Evolutionary conservation across 768 basidiomycete genomes (phyloP), one percentile per base, ranked within the genome.

Genomic region (Clitopilus hobsonii): DNA sequence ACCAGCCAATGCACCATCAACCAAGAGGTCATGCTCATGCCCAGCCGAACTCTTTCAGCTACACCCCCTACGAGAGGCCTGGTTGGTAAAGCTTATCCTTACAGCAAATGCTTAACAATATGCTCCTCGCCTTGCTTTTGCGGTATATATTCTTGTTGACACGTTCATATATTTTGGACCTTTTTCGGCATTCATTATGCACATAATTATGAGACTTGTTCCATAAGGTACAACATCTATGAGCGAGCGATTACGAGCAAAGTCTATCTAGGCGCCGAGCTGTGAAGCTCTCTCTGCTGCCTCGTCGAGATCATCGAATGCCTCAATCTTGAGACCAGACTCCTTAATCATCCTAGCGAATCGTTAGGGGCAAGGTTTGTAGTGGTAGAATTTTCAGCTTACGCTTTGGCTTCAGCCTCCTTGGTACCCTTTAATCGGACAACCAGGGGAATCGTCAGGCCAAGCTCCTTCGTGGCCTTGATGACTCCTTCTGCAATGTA

Each of bases 401-500:
- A 97, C 94, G 87, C 76, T 75, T 98, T 98, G 2, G 97, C 96
- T 71, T 98, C 96, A 29, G 74, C 75, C 71, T 98, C 96, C 73
- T 94, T 99, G 18, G 95, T 99, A 51, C 97, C 97, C 74, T 99
- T 97, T 60, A 99, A 77, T 59, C 97, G 82, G 36, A 99, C 97
- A 58, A 99, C 83, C 49, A 99, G 70, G 48, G 97, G 97, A 56
- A 98, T 88, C 6, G 71, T 81, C 55, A 99, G 72, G 38, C 83
- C 73, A 38, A 99, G 80, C 68, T 98, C 97, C 71, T 91, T 91
- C 25, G 95, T 93, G 20, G 97, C 97, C 63, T 92, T 94, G 75
- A 99, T 99, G 67, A 98, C 96, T 72, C 97, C 97, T 70, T 96
- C 94, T 2, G 94, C 94, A 63, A 95, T 94, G 68, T 95, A 95